Base-by-base conservation (phyloP, 805 yeast genomes). In the Monosporozyma servazzii region DNA sequence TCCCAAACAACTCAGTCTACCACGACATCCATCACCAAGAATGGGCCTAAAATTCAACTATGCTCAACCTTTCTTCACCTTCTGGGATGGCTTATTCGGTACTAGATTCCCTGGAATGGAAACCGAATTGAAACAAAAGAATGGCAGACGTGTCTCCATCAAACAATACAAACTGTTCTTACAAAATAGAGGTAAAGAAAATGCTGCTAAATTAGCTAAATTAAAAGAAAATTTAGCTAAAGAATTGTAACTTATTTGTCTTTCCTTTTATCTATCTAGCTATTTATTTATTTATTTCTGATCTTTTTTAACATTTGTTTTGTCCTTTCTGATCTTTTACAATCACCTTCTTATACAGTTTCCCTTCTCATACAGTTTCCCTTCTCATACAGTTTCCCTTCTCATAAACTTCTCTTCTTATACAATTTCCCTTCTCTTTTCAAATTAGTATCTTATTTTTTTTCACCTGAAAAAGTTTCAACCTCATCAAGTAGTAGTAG, bases 1-100 rank as follows among this genome's bases (percentile, higher is more conserved):
- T 93, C 78, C 98, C 97, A 56, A 93, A 93, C 72, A 89, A 93
- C 65, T 86, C 98, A 13, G 85, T 89, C 31, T 93, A 89, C 68
- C 99, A 93, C 64, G 99, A 93, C 70, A 90, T 93, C 59, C 99
- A 93, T 67, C 99, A 93, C 70, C 99, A 93, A 75, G 81, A 80
- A 61, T 93, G 91, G 75, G 99, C 39, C 82, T 93, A 71, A 88
- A 88, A 73, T 81, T 84, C 52, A 93, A 93, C 72, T 93, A 83
- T 64, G 84, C 95, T 13, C 99, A 93, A 74, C 99, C 99, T 3
- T 93, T 91, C 72, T 93, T 93, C 71, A 84, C 88, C 1, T 81
- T 88, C 64, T 93, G 99, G 99, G 99, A 93, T 69, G 71, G 71
- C 48, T 56, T 82, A 47, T 76, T 79, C 51, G 78, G 81, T 51